Conservation (phyloP, 768 basidiomycete species). For the Goffeauzyma gilvescens region DNA sequence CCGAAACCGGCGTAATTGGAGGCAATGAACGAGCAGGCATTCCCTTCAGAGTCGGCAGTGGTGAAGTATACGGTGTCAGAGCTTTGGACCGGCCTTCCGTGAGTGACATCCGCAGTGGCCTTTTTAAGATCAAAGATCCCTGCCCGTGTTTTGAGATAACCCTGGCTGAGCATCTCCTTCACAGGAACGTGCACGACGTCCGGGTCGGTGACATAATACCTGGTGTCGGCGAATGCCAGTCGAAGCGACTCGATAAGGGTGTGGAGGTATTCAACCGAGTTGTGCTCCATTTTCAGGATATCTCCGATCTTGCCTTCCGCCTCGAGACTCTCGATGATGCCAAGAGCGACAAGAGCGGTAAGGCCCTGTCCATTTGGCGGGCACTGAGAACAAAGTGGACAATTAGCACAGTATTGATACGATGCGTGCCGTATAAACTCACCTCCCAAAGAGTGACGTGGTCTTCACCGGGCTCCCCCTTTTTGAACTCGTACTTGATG, state of each 20-base stretch:
- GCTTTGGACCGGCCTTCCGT: conserved; percentile 39
- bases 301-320: conserved; percentile 49
- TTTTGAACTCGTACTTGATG: conserved; percentile 60
- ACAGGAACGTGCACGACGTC: conserved; percentile 59
- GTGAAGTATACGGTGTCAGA: conserved; percentile 93
- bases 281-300: conserved; percentile 66
- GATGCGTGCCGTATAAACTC: conserved; percentile 9
- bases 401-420: not conserved
- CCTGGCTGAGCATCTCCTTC: conserved; percentile 63
- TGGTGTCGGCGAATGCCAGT: conserved; percentile 56
- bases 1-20: conserved; percentile 78
- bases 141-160: conserved; percentile 64
- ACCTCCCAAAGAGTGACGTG: conserved; percentile 87
- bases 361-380: conserved; percentile 98
- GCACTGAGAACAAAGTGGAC: conserved; percentile 39
- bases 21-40: conserved; percentile 33
- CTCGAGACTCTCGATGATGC: conserved; percentile 75
- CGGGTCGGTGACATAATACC: conserved; percentile 85
- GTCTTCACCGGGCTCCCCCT: conserved; percentile 37
- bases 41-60: conserved; percentile 43
- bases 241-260: conserved; percentile 62
- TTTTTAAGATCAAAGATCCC: conserved; percentile 53
- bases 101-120: conserved; percentile 47
- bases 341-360: conserved; percentile 77
- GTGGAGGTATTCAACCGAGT: conserved; percentile 76